Base-by-base conservation (phyloP, 306 rosid genomes). In the Lablab purpureus region DNA sequence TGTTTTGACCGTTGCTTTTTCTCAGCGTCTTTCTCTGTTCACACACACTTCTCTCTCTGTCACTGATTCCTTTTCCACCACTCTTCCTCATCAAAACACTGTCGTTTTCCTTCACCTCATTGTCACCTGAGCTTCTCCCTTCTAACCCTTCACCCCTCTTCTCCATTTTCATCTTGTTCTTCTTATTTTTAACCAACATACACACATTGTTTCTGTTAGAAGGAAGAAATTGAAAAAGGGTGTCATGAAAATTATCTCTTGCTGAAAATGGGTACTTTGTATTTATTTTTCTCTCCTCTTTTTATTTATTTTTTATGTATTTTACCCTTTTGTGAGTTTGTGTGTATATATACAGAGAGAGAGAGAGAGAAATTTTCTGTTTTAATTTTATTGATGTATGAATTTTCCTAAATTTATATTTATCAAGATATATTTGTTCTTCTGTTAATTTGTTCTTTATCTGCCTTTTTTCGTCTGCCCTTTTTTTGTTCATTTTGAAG, bases 1-100 rank as follows among this genome's bases (percentile, higher is more conserved):
- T 28, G 72, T 87, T 87, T 89, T 88, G 95, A 92, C 97, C 95
- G 95, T 92, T 90, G 76, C 91, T 86, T 90, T 89, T 88, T 82
- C 66, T 86, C 56, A 81, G 85, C 94, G 83, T 88, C 91, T 92
- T 80, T 86, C 86, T 85, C 81, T 84, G 63, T 75, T 76, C 81
- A 81, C 69, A 80, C 74, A 65, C 67, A 67, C 86, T 76, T 71
- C 63, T 25, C n/a, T 59, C 67, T 56, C 28, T 41, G 63, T 71
- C 86, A 7, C 62, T 77, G 75, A 56, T 88, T 80, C 81, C 81
- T 54, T 70, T 80, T 17, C 77, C 80, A 78, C 78, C 40, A 37
- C 56, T 51, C 67, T 19, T 80, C 15, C 23, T 77, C 71, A 79
- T 86, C 97, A 50, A 65, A 55, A 86, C 88, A 81, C 78, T 70